Base-by-base conservation (phyloP, 331 rosid species). In the Quercus tomentella region DNA sequence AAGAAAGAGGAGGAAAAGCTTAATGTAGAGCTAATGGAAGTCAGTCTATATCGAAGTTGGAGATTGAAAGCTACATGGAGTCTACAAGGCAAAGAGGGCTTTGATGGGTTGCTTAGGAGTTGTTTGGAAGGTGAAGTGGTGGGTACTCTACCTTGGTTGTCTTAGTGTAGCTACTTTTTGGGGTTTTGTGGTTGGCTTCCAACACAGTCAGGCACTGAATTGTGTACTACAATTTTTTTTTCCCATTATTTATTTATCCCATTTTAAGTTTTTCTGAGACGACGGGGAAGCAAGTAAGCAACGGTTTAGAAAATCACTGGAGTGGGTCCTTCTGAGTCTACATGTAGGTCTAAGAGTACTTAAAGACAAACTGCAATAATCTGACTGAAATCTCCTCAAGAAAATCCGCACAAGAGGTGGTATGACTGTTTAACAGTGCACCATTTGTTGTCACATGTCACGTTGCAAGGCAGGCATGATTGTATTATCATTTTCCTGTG, bases 321-420 rank as follows among this genome's bases (percentile, higher is more conserved):
- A 62, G 91, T 86, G 91, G 89, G 90, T 56, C 89, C 87, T 52
- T 22, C 78, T 26, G 76, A 73, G 77, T 62, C 80, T 79, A 73
- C 70, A 61, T 73, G 79, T 73, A 41, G 51, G 74, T 17, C 57
- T 54, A 75, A 66, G 82, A 58, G 33, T 63, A 78, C 65, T 57
- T 70, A 61, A 82, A 82, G 68, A 86, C 79, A 74, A 80, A 89
- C 83, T 80, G 87, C 79, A 84, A 82, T 79, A 73, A 84, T 85
- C 88, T 89, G 91, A 89, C 94, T 88, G 88, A 90, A 79, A 87
- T 85, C 88, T 86, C 80, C 79, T 81, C 52, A 67, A 74, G 72
- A 84, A 87, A 82, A 81, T 82, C 84, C 83, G 83, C 78, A 68
- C 66, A 84, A 65, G 79, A 81, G 81, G 68, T 79, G 51, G 80